Evolutionary conservation across 2,329 filamentous ascomycete species (phyloP), one percentile per base, ranked within the genome.

Genomic region (Pseudogymnoascus sp.): DNA sequence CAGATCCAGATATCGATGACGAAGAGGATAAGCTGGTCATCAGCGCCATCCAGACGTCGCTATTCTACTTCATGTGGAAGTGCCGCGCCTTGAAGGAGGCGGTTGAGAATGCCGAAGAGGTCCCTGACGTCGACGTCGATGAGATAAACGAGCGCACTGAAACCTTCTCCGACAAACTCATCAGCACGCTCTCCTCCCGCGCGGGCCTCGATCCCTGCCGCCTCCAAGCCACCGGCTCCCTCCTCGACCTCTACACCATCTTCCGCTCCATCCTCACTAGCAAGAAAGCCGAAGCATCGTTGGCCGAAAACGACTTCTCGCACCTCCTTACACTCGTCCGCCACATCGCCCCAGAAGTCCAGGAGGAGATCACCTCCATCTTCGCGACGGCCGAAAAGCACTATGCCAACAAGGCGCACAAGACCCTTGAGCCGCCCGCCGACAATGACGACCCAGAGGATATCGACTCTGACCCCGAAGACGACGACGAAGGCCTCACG

Each of bases 1-100:
- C 86, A 29, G 85, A 91, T 62, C 84, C 88, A 46, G 88, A 89
- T 13, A 81, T 88, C 26, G 89, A 92, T 66, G 86, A 86, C 46
- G 79, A 90, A 11, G 93, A 97, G 74, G 90, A 95, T 68, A 87
- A 90, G 67, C 80, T 95, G 46, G 87, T 91, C 6, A 81, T 85
- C 1, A 88, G 88, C 69, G 88, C 91, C 31, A 89, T 96, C 70
- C 88, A 89, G 67, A 82, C 87, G 1, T 82, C 89, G 60, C 82
- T 92, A 56, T 91, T 96, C 76, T 97, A 97, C 77, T 96, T 97
- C 73, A 91, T 96, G 86, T 99, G 95, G 95, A 93, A 95, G 72
- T 83, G 89, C 21, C 83, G 85, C 62, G 79, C 81, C 61, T 71
- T 91, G 65, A 79, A 80, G 66, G 78, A 81, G 62, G 75, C 82